phyloP scores from a whole-genome alignment of 2,329 filamentous ascomycete genomes.

The Atkinsonella texensis region DNA sequence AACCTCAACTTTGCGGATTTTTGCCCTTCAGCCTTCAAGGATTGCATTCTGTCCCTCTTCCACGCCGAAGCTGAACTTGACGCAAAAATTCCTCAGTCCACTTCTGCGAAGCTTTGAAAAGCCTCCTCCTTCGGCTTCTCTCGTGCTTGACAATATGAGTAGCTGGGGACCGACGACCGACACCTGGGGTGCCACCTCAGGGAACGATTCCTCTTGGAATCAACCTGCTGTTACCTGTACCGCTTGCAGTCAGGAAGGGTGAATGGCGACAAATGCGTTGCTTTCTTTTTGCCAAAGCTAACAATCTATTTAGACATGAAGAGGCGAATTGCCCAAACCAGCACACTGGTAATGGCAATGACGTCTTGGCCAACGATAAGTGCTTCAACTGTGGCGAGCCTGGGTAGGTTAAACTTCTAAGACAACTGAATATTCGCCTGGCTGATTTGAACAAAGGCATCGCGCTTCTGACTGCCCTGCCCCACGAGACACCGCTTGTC shows the following conservation, averaged over 20 bases:
- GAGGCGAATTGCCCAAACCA: conserved; percentile 6
- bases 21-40: too few relatives aligned
- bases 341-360: conserved; percentile 1
- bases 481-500: conserved; percentile 22
- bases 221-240: conserved; percentile 2
- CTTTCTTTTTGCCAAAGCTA: not conserved
- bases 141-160: conserved; percentile 2
- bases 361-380: conserved; percentile 15
- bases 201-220: conserved; percentile 1
- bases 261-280: not conserved
- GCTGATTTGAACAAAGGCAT: conserved; percentile 14
- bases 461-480: conserved; percentile 24
- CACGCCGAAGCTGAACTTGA: not conserved
- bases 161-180: conserved; percentile 1
- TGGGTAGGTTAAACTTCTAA: conserved; percentile 15
- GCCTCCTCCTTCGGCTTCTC: not conserved
- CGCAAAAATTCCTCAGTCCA: not conserved
- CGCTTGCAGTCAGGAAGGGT: conserved; percentile 8
- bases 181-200: conserved; percentile 2
- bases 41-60: too few relatives aligned
- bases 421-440: too few relatives aligned
- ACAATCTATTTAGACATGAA: conserved; percentile 4
- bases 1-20: too few relatives aligned
- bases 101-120: not conserved
- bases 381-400: conserved; percentile 26